Conservation (phyloP, 331 rosid genomes). For the Pyracantha coccinea region DNA sequence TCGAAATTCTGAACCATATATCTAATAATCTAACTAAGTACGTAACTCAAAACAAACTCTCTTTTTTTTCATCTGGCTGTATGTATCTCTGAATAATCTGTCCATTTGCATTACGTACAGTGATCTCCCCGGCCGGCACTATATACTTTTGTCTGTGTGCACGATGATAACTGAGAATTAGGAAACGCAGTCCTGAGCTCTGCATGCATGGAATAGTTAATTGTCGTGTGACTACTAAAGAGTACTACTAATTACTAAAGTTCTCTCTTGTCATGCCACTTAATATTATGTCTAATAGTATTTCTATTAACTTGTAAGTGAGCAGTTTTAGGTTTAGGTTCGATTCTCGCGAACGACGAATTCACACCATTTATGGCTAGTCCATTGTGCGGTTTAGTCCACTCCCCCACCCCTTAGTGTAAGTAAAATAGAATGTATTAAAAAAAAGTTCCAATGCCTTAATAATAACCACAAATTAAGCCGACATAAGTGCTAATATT, state of each 20-base stretch:
- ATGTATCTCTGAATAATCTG: background rate
- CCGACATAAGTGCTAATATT: too few relatives aligned
- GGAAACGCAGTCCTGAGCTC: background rate
- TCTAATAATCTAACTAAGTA: background rate
- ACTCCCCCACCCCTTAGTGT: too few relatives aligned
- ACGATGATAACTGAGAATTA: background rate
- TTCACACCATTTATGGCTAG: too few relatives aligned
- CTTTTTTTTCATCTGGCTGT: background rate
- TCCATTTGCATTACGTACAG: background rate
- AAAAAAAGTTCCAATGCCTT: too few relatives aligned
- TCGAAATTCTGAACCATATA: background rate
- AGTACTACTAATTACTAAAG: too few relatives aligned
- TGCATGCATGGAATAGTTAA: background rate
- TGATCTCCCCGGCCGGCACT: background rate
- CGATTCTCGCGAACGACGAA: rapidly evolving
- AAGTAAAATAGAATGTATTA: too few relatives aligned
- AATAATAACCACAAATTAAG: too few relatives aligned
- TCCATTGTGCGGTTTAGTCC: too few relatives aligned
- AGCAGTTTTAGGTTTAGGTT: rapidly evolving
- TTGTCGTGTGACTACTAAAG: background rate
- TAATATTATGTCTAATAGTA: rapidly evolving
- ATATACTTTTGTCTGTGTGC: background rate
- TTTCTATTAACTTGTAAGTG: too few relatives aligned
- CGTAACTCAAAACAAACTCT: too few relatives aligned
- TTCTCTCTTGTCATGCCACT: rapidly evolving